These are phyloP conservation scores for Pinus tabuliformis DNA, from an alignment of 75 land plant genomes.

Conservation along the genomic window DNA sequence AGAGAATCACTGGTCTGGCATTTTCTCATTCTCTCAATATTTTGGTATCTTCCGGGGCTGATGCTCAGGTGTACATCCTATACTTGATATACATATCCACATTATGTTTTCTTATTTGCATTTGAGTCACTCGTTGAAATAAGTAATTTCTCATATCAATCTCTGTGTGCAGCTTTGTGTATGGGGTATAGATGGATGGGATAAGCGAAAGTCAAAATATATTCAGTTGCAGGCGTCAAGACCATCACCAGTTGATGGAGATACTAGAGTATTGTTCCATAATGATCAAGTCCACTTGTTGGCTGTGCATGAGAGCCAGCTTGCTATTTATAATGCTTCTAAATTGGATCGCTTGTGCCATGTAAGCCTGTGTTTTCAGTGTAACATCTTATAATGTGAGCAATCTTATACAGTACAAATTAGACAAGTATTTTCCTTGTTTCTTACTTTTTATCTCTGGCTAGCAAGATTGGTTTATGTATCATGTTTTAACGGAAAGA, in stretches of 20 bases:
- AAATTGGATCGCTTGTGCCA: constrained; percentile 50
- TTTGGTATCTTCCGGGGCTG: constrained; percentile 67
- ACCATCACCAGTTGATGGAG: constrained; percentile 34
- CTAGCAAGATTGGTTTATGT: background rate
- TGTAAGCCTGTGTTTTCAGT: constrained; percentile 9
- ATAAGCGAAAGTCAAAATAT: constrained; percentile 50
- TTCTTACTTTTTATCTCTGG: too few relatives aligned
- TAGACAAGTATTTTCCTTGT: too few relatives aligned
- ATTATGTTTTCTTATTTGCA: too few relatives aligned
- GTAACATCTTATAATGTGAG: too few relatives aligned
- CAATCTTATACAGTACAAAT: too few relatives aligned
- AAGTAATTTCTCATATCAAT: too few relatives aligned
- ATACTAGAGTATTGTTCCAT: constrained; percentile 70
- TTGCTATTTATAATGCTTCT: constrained; percentile 57
- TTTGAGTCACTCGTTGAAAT: too few relatives aligned
- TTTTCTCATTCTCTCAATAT: constrained; percentile 55
- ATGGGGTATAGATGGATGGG: constrained; percentile 82
- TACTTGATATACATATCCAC: too few relatives aligned
- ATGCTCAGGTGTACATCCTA: constrained; percentile 45
- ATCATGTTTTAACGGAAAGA: background rate
- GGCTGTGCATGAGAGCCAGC: constrained; percentile 55
- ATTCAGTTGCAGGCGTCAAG: constrained; percentile 66
- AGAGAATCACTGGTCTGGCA: constrained; percentile 66
- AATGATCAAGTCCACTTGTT: constrained; percentile 55
- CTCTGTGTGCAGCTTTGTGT: constrained; percentile 52